phyloP scores from a whole-genome alignment of 192 early-diverging fungal species.

The Coemansia sp. region DNA sequence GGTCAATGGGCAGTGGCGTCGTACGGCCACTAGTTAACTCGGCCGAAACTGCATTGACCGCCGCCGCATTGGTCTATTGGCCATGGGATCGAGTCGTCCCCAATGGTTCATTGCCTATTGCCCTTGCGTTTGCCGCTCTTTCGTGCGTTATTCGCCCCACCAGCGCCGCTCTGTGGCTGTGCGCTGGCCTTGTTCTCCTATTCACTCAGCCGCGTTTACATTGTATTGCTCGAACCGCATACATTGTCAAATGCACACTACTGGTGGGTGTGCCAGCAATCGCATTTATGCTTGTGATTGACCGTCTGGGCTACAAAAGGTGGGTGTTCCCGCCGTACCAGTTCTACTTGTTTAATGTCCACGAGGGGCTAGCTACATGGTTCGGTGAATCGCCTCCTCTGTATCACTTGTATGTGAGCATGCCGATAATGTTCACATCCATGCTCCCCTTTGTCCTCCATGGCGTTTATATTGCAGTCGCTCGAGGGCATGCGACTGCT shows the following conservation, averaged over 20 bases:
- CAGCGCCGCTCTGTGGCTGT: constrained; percentile 83
- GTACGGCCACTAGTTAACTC: constrained; percentile 69
- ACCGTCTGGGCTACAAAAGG: constrained; percentile 67
- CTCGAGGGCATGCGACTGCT: background rate
- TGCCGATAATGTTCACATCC: constrained; percentile 76
- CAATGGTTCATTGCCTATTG: constrained; percentile 15
- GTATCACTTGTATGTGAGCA: constrained; percentile 85
- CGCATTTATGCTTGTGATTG: constrained; percentile 56
- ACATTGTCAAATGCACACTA: constrained; percentile 8
- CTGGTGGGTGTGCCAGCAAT: constrained; percentile 49
- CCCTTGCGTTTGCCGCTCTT: constrained; percentile 72
- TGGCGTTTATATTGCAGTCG: constrained; percentile 46
- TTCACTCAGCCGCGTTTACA: constrained; percentile 18
- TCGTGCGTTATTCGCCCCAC: constrained; percentile 90
- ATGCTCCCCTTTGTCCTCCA: constrained; percentile 68
- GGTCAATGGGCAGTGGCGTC: constrained; percentile 60
- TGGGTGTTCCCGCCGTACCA: constrained; percentile 75
- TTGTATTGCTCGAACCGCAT: constrained; percentile 3
- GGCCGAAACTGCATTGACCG: constrained; percentile 74
- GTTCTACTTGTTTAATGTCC: constrained; percentile 83
- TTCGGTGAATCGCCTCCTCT: constrained; percentile 92
- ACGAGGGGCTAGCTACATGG: constrained; percentile 77
- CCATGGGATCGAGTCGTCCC: constrained; percentile 56
- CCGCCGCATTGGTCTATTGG: constrained; percentile 83
- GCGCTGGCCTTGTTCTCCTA: constrained; percentile 65